Percentiles rank a stretch among this genome's conserved stretches.
These are phyloP conservation scores for Hypoxylon crocopeplum DNA, from an alignment of 495 filamentous ascomycete species.

Conservation along the genomic window DNA sequence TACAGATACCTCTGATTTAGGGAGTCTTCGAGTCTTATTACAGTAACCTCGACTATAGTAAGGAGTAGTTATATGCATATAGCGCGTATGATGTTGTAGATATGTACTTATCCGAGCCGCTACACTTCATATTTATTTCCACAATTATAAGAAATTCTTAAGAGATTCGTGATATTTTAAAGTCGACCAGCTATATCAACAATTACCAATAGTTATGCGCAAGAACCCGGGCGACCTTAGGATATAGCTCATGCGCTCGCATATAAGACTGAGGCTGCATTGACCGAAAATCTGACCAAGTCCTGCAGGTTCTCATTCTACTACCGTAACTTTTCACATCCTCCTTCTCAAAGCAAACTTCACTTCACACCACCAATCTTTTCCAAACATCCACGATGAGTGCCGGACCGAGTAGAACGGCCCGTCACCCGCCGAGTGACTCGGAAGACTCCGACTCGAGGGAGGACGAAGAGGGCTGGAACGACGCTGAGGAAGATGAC, in stretches of 20 bases:
- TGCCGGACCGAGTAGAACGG: slow-evolving; percentile 6
- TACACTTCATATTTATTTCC: slow-evolving; percentile 19
- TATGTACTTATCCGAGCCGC: slow-evolving; percentile 38
- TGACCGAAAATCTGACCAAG: no score
- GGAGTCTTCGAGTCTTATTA: no score
- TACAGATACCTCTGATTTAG: slow-evolving; percentile 15
- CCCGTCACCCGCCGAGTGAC: slow-evolving; percentile 24
- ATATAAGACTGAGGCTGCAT: slow-evolving; percentile 2
- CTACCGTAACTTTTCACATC: no score
- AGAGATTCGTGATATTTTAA: slow-evolving; percentile 31
- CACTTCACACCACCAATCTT: slow-evolving; percentile 5
- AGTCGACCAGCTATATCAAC: slow-evolving; percentile 15
- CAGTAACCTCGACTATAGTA: no score
- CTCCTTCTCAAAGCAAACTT: not conserved
- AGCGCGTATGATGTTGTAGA: slow-evolving; percentile 10
- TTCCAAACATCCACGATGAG: slow-evolving; percentile 23
- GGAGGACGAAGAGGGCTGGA: slow-evolving; percentile 74
- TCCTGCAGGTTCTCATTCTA: no score
- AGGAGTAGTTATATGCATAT: slow-evolving; percentile 15
- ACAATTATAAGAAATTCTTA: slow-evolving; percentile 35
- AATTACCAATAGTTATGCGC: no score
- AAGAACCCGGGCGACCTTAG: no score
- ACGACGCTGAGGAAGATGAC: slow-evolving; percentile 72
- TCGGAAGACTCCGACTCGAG: slow-evolving; percentile 38
- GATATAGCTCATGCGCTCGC: slow-evolving; percentile 27